phyloP scores from a whole-genome alignment of 164 flowering plant species.

The Nymphaea thermarum region DNA sequence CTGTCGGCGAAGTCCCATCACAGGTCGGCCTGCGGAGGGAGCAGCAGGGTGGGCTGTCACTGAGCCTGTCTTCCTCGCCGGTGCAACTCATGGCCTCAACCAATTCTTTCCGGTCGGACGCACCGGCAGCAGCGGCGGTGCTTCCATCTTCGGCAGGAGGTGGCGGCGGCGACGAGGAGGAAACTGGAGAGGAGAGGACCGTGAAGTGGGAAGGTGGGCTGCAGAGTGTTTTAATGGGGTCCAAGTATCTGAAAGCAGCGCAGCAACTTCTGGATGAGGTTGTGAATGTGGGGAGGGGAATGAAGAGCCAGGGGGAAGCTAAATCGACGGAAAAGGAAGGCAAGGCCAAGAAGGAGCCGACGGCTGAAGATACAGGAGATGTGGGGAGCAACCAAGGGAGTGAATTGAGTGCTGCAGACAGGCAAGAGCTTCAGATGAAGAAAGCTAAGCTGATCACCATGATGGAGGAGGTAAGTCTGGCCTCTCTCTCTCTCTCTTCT shows the following conservation, averaged over 20 bases:
- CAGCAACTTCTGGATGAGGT: constrained; percentile 88
- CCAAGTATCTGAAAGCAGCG: constrained; percentile 83
- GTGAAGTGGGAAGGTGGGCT: constrained; percentile 25
- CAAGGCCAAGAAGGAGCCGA: constrained; percentile 7
- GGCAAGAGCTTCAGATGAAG: constrained; percentile 96
- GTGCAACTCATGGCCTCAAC: neutral
- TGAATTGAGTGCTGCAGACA: constrained; percentile 68
- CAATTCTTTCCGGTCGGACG: constrained; percentile 3
- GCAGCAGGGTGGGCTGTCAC: constrained; percentile 44
- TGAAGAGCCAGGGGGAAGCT: constrained; percentile 19
- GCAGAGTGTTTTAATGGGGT: constrained; percentile 63
- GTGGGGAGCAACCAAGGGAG: constrained; percentile 26
- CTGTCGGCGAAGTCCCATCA: constrained; percentile 6
- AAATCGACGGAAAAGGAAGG: constrained; percentile 25
- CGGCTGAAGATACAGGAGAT: constrained; percentile 12
- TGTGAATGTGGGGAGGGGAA: constrained; percentile 54
- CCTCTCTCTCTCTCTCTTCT: neutral
- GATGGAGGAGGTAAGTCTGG: constrained; percentile 74
- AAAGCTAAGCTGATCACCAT: constrained; percentile 84
- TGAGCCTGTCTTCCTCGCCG: constrained; percentile 66
- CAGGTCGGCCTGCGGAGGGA: constrained; percentile 18
- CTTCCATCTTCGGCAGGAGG: constrained; percentile 24
- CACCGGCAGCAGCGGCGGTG: constrained; percentile 13
- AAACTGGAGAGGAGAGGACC: constrained; percentile 53
- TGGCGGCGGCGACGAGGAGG: constrained; percentile 31